Conservation (phyloP, 2,329 filamentous ascomycete species). For the Parastagonospora nodorum region DNA sequence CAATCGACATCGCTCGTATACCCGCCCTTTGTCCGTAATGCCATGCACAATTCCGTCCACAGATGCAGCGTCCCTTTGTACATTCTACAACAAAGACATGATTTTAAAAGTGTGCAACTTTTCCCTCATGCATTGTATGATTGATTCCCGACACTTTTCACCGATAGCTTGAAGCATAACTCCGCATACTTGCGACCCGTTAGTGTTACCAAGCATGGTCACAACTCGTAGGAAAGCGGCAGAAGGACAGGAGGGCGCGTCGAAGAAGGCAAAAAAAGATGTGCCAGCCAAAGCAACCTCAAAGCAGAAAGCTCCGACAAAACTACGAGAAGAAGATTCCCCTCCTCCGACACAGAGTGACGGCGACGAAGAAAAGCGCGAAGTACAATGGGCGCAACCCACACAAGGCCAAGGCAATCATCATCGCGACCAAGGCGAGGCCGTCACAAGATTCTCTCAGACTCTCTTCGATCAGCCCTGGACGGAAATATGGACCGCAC, state of each 20-base stretch:
- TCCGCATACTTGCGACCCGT: too few species aligned
- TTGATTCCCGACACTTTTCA: too few species aligned
- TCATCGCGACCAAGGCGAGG: neutral
- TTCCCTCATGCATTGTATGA: too few species aligned
- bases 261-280: too few species aligned
- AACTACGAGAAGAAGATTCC: neutral
- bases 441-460: slow-evolving; percentile 4
- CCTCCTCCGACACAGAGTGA: neutral
- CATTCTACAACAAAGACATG: neutral
- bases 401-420: neutral
- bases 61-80: neutral
- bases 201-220: too few species aligned
- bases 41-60: slow-evolving; percentile 2
- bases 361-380: neutral
- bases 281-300: too few species aligned
- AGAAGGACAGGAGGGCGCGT: too few species aligned
- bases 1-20: neutral
- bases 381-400: neutral
- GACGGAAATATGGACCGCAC: neutral
- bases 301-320: neutral
- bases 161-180: too few species aligned
- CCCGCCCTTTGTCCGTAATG: neutral
- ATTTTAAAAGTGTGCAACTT: neutral
- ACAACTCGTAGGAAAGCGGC: too few species aligned
- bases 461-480: slow-evolving; percentile 3